Evolutionary conservation across 495 filamentous ascomycete species (phyloP), one percentile per base, ranked within the genome.

Genomic region (Ascodesmis nigricans): DNA sequence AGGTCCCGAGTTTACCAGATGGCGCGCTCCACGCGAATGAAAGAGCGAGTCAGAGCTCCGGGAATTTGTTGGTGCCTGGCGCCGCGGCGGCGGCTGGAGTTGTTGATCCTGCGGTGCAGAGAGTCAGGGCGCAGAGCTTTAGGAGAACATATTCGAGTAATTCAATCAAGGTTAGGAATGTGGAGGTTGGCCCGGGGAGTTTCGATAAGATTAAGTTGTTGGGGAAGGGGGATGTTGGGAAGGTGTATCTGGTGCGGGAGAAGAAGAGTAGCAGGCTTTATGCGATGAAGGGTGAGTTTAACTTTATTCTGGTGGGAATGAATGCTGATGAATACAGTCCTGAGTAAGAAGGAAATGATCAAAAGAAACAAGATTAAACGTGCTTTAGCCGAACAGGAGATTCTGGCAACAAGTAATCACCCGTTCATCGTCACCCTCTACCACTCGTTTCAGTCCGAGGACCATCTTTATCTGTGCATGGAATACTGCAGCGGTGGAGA

Each of bases 291-390:
- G 90, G 87, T 95, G 40, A 44, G 61, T 49, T 22, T 33, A 31
- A 3, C 9, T 31, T 20, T 30, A n/a, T 17, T n/a, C 22, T 3
- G 11, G 35, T 35, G 33, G 3, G 17, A 5, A 28, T n/a, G n/a
- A 35, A 27, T 39, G 46, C 58, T 67, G 39, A 66, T 38, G 28
- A 22, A 23, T 23, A 15, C 52, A 97, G 87, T 97, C 6, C 47
- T 97, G 58, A 95, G 82, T 65, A 97, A 97, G 59, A 92, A 93
- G 64, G 87, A 97, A 61, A 97, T 97, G 87, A 97, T 97, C 61
- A 97, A 97, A 63, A 74, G 87, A 21, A 97, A 97, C 58, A 97
- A 97, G 67, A 97, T 97, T 63, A 97, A 97, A 64, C 72, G 87
- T 44, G 87, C 87, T 29, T 60, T 97, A 52, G 87, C 87, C 17